A percentile compares a stretch with the other conserved stretches of the same genome.
Conservation (phyloP, 1,139 yeast genomes). For the Taphrina communis region DNA sequence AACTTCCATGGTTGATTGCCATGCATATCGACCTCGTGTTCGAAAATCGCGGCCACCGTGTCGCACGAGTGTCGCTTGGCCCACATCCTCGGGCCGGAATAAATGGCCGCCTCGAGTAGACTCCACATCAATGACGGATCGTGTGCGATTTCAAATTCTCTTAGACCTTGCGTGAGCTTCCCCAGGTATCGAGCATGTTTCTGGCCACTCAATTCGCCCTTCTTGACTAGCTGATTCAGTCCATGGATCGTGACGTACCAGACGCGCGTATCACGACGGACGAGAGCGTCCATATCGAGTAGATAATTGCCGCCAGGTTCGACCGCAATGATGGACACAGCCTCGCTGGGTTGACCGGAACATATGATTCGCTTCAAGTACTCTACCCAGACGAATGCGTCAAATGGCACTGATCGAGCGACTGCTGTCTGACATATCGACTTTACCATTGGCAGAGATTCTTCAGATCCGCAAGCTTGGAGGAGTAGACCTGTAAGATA, state of each 20-base stretch:
- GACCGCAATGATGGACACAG: neutral
- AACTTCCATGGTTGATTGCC: constrained; percentile 23
- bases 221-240: constrained; percentile 11
- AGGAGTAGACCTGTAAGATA: constrained; percentile 11
- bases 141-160: neutral
- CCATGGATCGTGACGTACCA: constrained; percentile 20
- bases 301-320: constrained; percentile 24
- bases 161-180: neutral
- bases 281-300: constrained; percentile 12
- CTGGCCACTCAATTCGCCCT: constrained; percentile 3
- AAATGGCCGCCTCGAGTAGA: constrained; percentile 26
- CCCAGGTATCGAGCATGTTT: constrained; percentile 13
- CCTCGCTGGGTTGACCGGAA: neutral
- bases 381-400: constrained; percentile 19
- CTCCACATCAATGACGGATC: constrained; percentile 21
- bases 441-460: neutral
- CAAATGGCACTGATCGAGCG: neutral
- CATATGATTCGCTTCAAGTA: constrained; percentile 16
- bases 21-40: constrained; percentile 5
- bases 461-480: neutral
- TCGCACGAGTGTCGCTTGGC: constrained; percentile 1
- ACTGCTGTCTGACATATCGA: constrained; percentile 3
- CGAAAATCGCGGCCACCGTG: neutral
- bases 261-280: constrained; percentile 20
- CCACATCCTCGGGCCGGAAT: constrained; percentile 22